Evolutionary conservation across 1,284 basidiomycete genomes (phyloP).

Genomic region (Sanghuangporus baumii): DNA sequence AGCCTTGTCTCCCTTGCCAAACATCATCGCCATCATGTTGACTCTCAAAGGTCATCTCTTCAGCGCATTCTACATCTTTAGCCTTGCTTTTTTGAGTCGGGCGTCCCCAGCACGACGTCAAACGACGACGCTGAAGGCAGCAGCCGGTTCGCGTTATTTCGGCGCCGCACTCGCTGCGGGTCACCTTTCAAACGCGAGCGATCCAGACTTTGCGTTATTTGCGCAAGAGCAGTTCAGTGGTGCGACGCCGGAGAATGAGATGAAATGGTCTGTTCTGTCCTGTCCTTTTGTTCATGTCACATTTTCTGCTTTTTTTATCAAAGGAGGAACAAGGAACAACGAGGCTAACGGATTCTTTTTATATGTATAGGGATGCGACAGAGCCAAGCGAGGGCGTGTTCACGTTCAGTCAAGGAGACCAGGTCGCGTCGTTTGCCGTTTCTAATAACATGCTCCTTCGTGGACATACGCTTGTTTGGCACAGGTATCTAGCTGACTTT

Average conservation of each 20-base stretch:
- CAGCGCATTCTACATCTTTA: neutral
- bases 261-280: conserved; percentile 16
- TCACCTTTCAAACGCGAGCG: conserved; percentile 13
- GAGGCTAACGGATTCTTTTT: neutral
- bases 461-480: conserved; percentile 52
- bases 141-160: conserved; percentile 16
- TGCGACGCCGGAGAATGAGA: conserved; percentile 19
- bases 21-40: neutral
- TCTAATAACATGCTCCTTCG: conserved; percentile 37
- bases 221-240: conserved; percentile 15
- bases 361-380: conserved; percentile 36
- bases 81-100: neutral
- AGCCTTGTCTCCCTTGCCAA: neutral
- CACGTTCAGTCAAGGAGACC: conserved; percentile 41
- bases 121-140: conserved; percentile 13
- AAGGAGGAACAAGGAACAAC: neutral
- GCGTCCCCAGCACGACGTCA: neutral
- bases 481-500: conserved; percentile 42
- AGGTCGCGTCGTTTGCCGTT: conserved; percentile 41
- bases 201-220: conserved; percentile 9
- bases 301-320: neutral
- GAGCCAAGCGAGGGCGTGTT: conserved; percentile 45
- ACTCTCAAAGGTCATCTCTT: neutral
- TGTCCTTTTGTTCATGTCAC: neutral
- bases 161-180: conserved; percentile 13